Base-by-base conservation (phyloP, 768 basidiomycete genomes). In the Hericium erinaceus region DNA sequence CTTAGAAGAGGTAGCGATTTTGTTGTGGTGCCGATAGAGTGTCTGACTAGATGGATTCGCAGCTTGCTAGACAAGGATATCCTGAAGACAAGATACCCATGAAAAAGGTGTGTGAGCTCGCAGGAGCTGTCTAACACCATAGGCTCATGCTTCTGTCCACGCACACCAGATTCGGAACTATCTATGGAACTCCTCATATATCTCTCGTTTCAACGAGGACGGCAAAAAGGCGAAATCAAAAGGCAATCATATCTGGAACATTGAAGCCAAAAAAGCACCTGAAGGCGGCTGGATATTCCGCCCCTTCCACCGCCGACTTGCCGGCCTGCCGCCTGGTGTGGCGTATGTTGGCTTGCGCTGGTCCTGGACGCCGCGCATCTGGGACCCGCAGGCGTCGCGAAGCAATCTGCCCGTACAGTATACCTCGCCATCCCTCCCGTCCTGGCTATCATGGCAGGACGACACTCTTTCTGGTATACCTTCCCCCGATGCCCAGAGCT, bases 201-300 rank as follows among this genome's bases (percentile, higher is more conserved):
- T 99, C 68, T 86, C 93, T 28, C 89, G 95, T 33, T 98, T 95
- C 77, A 99, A 99, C 69, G 93, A 98, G 66, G 95, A 98, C 69
- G 95, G 95, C 39, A 98, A 98, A 73, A 99, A 99, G 74, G 91
- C 95, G 22, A 99, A 99, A 73, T 95, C 92, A 55, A 97, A 97
- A 75, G 95, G 95, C 50, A 99, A 99, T 73, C 95, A 98, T 66
- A 97, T 98, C 63, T 99, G 95, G 95, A 95, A 93, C 66, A 88
- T 98, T 53, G 92, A 98, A 65, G 95, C 93, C n/a, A 91, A 83
- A 74, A 95, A 91, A 70, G 67, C 74, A 22, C 75, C 74, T 22
- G 89, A 89, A 51, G 82, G 86, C 44, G 74, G 80, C 61, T 98
- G 93, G 93, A 78, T 82, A 54, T 97, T 95, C 74, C 80, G 92